Percentiles rank a stretch among this genome's conserved stretches.
These are phyloP conservation scores for Cryphonectria naterciae DNA, from an alignment of 2,329 filamentous ascomycete species.

Conservation along the genomic window DNA sequence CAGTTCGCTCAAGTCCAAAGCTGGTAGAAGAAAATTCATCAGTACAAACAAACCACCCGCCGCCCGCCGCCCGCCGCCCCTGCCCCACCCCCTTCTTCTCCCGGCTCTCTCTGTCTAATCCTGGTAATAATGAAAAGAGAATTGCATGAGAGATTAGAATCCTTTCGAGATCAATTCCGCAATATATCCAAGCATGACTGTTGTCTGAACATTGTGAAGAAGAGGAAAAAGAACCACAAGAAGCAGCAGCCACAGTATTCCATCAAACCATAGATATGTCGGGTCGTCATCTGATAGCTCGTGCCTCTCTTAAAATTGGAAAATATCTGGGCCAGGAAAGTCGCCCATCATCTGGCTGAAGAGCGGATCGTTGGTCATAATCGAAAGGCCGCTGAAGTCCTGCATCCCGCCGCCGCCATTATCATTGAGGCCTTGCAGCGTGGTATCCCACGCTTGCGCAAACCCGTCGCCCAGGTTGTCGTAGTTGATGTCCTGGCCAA, in stretches of 20 bases:
- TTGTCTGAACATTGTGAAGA: not conserved
- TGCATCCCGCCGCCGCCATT: slow-evolving; percentile 29
- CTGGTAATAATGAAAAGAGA: not conserved
- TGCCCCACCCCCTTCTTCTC: too few species aligned
- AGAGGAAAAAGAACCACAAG: too few species aligned
- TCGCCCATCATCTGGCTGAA: slow-evolving; percentile 17
- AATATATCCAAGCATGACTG: not conserved
- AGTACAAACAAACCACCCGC: not conserved
- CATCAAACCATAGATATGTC: slow-evolving; percentile 2
- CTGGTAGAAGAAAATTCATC: not conserved
- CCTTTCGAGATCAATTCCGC: not conserved
- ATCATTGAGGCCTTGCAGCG: slow-evolving; percentile 42
- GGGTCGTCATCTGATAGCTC: not conserved
- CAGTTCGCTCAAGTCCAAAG: not conserved
- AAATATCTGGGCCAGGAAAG: slow-evolving; percentile 23
- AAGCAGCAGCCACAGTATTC: not conserved
- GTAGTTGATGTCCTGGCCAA: slow-evolving; percentile 42
- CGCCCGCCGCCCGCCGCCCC: too few species aligned
- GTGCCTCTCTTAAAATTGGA: slow-evolving; percentile 12
- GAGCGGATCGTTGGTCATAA: slow-evolving; percentile 31
- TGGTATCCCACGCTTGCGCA: slow-evolving; percentile 49
- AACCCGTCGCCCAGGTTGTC: slow-evolving; percentile 44
- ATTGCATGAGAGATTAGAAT: not conserved
- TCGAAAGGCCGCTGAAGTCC: slow-evolving; percentile 22
- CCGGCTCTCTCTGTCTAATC: not conserved